Evolutionary conservation across 1,139 yeast species (phyloP), one percentile per base, ranked within the genome.

Genomic region (Suhomyces maxii): DNA sequence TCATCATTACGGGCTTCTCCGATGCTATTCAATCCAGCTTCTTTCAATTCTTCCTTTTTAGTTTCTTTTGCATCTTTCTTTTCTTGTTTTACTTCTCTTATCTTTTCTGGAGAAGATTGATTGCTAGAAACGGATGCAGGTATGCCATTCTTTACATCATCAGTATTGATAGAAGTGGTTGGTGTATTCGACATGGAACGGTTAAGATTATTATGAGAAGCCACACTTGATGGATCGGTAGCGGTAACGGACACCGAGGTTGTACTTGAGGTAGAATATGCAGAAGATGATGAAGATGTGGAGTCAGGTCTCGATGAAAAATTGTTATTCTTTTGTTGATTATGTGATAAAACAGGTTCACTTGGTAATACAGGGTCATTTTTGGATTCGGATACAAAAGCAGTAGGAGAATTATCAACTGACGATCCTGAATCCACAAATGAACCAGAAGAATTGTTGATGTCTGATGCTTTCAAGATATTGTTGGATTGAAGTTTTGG

Each of bases 111-210:
- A 9, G 42, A 28, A 4, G 45, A 13, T 8, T 37, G 36, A 36
- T 34, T 36, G 25, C 48, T 39, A 11, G 31, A 11, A 28, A 28
- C 31, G 3, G 4, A 9, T 28, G n/a, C n/a, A 11, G 28, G 39
- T 8, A 13, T 30, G 13, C 18, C 18, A 31, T 39, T 34, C 12
- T 41, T 43, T 12, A 38, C 40, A 14, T 57, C 62, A 7, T 55
- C 61, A 8, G 56, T 53, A 39, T 61, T 61, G 23, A 71, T 67
- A 2, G 73, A 68, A 2, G 76, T 69, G 34, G 68, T 69, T 1
- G 77, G 76, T 6, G 76, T 71, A 39, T 67, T 69, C 1, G 72
- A 61, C 36, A 61, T 52, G 10, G 68, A 61, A 33, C 71, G 56
- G 46, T 59, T 63, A 39, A 68, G 53, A 38, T 63, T 64, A 40